Base-by-base conservation (phyloP, 768 basidiomycete genomes). In the Paxillus rubicundulus region DNA sequence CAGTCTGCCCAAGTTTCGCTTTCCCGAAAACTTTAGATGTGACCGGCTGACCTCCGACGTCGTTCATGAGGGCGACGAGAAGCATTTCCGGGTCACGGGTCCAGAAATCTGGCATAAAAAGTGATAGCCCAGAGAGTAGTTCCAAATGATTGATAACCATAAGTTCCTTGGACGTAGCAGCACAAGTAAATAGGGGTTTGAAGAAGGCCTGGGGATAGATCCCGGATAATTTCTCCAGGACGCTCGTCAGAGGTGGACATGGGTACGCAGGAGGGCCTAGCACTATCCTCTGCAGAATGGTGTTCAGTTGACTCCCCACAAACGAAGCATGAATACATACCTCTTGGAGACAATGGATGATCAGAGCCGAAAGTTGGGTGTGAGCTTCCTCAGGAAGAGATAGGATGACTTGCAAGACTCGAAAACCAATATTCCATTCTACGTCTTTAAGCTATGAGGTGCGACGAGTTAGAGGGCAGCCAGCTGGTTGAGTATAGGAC, bases 71-170 rank as follows among this genome's bases (percentile, higher is more conserved):
- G 9, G 84, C 87, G 2, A 89, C 77, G 4, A 83, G 74, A 59
- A 89, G 71, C 87, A 91, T 90, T 59, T 89, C 88, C 6, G 82
- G 73, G 63, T 89, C 82, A 20, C 78, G 75, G 7, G 75, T 74
- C 87, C 86, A 89, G 58, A 84, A 81, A 54, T 82, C 81, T 2
- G 79, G 74, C 14, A 87, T 70, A 60, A 81, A 79, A 28, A 73
- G 76, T 5, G 80, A 72, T 49, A 86, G 58, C 2, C 78, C 73
- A 13, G 73, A 70, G 42, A 90, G 63, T 4, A 77, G 73, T 41
- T 80, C 77, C 1, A 89, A 75, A 54, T 87, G 80, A 48, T 79
- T 81, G 10, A 81, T 73, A 9, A 87, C 73, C 10, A 78, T 74
- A n/a, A 78, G 61, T 49, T 83, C 83, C 58, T 85, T 86, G 39